Evolutionary conservation across 2,329 filamentous ascomycete species (phyloP).

Genomic region (Nothopassalora personata): DNA sequence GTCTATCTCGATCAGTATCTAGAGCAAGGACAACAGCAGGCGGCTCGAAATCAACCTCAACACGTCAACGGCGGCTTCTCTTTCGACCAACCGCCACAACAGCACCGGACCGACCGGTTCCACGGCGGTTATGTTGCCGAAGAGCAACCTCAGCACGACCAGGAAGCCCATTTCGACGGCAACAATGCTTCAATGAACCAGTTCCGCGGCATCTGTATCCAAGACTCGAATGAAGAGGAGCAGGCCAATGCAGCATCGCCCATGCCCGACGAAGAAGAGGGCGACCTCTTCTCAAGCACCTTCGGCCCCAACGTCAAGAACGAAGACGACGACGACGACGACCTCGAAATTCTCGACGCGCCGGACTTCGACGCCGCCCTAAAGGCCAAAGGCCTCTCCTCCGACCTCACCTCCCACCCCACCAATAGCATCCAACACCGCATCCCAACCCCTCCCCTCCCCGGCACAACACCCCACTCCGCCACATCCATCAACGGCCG

Average conservation of each 20-base stretch:
- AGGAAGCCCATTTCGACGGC: background rate
- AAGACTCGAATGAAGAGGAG: background rate
- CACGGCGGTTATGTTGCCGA: background rate
- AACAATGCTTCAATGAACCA: background rate
- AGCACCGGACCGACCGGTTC: background rate
- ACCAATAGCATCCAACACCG: background rate
- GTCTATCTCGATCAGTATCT: no score
- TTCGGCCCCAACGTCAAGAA: constrained; percentile 5
- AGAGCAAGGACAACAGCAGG: background rate
- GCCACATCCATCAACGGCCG: constrained; percentile 1
- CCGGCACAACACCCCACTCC: background rate
- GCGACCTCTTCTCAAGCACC: constrained; percentile 7
- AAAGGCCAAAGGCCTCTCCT: background rate
- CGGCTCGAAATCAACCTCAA: background rate
- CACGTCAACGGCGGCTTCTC: background rate
- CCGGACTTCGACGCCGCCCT: background rate
- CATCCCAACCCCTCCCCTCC: background rate
- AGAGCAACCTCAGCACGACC: background rate
- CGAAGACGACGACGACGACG: constrained; percentile 3
- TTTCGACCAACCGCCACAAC: background rate
- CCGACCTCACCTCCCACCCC: constrained; percentile 5
- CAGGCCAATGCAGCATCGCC: background rate
- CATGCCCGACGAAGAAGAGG: background rate
- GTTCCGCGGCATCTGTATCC: background rate
- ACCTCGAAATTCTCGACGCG: background rate